Conservation (phyloP, 2,329 filamentous ascomycete species). For the Dothiorella sarmentorum region DNA sequence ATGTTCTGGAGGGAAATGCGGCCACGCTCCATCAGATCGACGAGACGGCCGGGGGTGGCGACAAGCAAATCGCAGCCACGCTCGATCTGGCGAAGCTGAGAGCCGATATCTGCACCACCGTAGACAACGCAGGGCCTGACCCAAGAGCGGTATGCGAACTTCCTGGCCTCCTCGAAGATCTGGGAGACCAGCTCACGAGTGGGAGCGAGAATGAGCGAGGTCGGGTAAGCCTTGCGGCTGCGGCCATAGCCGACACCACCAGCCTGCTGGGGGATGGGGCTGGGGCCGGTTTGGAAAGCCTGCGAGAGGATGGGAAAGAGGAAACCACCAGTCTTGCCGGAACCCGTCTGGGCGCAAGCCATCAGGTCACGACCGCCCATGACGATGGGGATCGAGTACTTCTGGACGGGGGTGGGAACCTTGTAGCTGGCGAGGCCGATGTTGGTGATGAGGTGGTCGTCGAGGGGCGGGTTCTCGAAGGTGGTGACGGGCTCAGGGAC, state of each 20-base stretch:
- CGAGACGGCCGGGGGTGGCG: conserved; percentile 92
- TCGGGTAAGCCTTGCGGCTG: conserved; percentile 96
- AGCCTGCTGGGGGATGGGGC: conserved; percentile 60
- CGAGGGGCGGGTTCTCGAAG: conserved; percentile 92
- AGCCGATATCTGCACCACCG: conserved; percentile 97
- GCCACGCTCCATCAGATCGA: conserved; percentile 97
- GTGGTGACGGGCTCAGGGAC: conserved; percentile 87
- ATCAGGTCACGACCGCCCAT: conserved; percentile 97
- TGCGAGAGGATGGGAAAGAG: conserved; percentile 99
- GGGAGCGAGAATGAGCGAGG: conserved; percentile 89
- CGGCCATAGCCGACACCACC: conserved; percentile 70
- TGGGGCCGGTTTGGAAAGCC: conserved; percentile 86
- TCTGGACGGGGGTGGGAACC: conserved; percentile 94
- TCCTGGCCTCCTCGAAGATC: conserved; percentile 95
- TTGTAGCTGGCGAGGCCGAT: conserved; percentile 94
- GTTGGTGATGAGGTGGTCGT: conserved; percentile 89
- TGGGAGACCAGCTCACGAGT: conserved; percentile 98
- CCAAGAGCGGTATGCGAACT: conserved; percentile 99
- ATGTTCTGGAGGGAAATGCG: conserved; percentile 97
- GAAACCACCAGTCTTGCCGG: conserved; percentile 99
- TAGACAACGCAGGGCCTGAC: conserved; percentile 98
- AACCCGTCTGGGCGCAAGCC: conserved; percentile 99
- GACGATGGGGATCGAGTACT: conserved; percentile 98
- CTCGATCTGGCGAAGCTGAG: conserved; percentile 97
- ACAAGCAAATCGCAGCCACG: conserved; percentile 95